Evolutionary conservation across 129 eudicot species (phyloP).

Genomic region (Pulicaria dysenterica): DNA sequence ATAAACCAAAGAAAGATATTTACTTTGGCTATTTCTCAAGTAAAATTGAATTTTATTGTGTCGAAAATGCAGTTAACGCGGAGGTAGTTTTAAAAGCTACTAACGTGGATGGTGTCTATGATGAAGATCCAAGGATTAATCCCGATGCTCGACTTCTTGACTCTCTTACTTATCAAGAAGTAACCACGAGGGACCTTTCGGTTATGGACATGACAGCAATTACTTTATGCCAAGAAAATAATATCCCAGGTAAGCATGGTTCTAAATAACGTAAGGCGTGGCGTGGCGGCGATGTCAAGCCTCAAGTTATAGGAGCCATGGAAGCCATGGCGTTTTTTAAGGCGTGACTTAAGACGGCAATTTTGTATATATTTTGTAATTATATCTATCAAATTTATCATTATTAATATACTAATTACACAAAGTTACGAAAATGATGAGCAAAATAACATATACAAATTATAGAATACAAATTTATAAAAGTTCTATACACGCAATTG

Average conservation of each 20-base stretch:
- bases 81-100: slow-evolving; percentile 99
- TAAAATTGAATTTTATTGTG: neutral
- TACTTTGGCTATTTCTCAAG: neutral
- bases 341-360: no score
- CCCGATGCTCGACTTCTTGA: slow-evolving; percentile 80
- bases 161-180: slow-evolving; percentile 79
- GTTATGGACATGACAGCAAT: slow-evolving; percentile 99
- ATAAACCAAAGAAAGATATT: neutral
- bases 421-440: no score
- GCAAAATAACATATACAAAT: no score
- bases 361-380: no score
- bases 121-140: slow-evolving; percentile 72
- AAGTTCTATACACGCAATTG: no score
- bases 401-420: no score
- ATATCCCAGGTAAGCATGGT: slow-evolving; percentile 94
- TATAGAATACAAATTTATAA: no score
- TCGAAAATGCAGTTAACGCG: slow-evolving; percentile 69
- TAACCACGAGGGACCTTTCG: slow-evolving; percentile 54
- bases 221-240: slow-evolving; percentile 97
- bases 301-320: no score
- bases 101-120: slow-evolving; percentile 94
- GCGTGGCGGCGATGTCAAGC: no score
- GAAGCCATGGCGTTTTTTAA: no score
- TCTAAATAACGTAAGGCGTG: no score
- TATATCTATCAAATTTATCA: no score